Evolutionary conservation across 768 basidiomycete species (phyloP), one percentile per base, ranked within the genome.

Genomic region (Lentinula boryana): DNA sequence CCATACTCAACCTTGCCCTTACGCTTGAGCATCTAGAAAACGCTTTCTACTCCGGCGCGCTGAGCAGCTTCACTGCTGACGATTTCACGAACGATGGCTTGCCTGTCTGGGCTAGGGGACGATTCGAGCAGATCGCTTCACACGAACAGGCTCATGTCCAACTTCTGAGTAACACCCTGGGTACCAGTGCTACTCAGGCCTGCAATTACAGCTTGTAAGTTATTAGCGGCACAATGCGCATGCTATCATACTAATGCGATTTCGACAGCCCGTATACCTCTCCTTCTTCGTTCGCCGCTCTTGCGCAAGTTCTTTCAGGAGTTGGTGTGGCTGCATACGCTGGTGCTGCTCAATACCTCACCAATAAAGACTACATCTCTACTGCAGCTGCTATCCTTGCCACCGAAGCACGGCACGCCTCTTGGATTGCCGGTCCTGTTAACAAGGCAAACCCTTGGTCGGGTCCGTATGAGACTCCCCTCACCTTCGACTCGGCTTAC

Each of bases 201-300:
- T 90, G 88, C 75, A 70, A 76, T 16, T 90, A 90, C 70, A 66
- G 65, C 46, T 87, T 89, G 84, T 84, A 61, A 51, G 81, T 72
- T 27, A 27, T 3, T 27, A 3, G 36, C 10, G 8, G 2, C 41
- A 4, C 9, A 10, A 13, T 12, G 10, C 8, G 4, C 18, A 1
- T 23, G 2, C 7, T 5, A 8, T 12, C 5, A 2, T 10, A 13
- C 6, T 48, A 0, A 18, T 48, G 23, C 9, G 0, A 1, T 48
- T 1, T 9, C 2, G 3, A 18, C 50, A 78, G 77, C 74, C 76
- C 79, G 5, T 77, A 81, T 66, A 75, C 73, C 33, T 76, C 78
- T 56, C 72, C 80, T 18, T 64, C 68, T 23, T 71, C 76, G 1
- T 88, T 88, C 72, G 67, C 81, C 36, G 76, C 77, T 4, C 71